A percentile compares a stretch with the other conserved stretches of the same genome.
These are phyloP conservation scores for Candida palmyrensis DNA, from an alignment of 805 yeast genomes.

Conservation along the genomic window DNA sequence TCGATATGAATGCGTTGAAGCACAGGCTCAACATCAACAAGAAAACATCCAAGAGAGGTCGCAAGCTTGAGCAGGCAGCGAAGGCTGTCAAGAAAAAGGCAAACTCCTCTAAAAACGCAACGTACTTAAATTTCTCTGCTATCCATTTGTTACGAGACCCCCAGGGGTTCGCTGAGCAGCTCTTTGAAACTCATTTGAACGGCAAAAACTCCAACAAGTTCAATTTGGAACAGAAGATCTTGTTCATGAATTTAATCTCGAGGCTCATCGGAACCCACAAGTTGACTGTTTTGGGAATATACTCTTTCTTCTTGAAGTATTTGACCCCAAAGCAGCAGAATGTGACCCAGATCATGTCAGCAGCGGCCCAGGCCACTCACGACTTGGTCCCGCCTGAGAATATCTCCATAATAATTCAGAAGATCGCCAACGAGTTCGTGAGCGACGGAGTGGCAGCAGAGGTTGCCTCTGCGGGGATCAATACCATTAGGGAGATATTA, in stretches of 20 bases:
- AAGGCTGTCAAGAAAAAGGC: constrained; percentile 63
- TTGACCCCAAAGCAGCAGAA: constrained; percentile 91
- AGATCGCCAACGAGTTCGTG: constrained; percentile 95
- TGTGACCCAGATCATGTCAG: constrained; percentile 95
- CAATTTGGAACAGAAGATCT: constrained; percentile 82
- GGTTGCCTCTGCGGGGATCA: constrained; percentile 97
- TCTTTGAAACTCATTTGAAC: constrained; percentile 68
- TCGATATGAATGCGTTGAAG: constrained; percentile 67
- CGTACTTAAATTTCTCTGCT: constrained; percentile 88
- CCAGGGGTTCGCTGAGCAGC: constrained; percentile 90
- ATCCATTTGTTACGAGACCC: constrained; percentile 93
- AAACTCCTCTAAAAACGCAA: constrained; percentile 47
- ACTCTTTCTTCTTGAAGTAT: constrained; percentile 83
- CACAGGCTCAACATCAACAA: constrained; percentile 84
- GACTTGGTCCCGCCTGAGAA: constrained; percentile 97
- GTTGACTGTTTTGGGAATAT: constrained; percentile 81
- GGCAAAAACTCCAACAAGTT: constrained; percentile 66
- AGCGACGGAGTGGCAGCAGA: constrained; percentile 98
- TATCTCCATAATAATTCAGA: constrained; percentile 72
- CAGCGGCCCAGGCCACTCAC: constrained; percentile 94
- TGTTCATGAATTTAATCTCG: constrained; percentile 81
- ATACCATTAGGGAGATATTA: constrained; percentile 89
- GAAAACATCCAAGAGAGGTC: constrained; percentile 73
- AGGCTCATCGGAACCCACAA: constrained; percentile 93
- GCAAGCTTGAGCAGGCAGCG: constrained; percentile 71